Percentiles rank a stretch among this genome's conserved stretches.
Evolutionary conservation across 495 filamentous ascomycete genomes (phyloP).

Genomic region (Xylaria castorea): DNA sequence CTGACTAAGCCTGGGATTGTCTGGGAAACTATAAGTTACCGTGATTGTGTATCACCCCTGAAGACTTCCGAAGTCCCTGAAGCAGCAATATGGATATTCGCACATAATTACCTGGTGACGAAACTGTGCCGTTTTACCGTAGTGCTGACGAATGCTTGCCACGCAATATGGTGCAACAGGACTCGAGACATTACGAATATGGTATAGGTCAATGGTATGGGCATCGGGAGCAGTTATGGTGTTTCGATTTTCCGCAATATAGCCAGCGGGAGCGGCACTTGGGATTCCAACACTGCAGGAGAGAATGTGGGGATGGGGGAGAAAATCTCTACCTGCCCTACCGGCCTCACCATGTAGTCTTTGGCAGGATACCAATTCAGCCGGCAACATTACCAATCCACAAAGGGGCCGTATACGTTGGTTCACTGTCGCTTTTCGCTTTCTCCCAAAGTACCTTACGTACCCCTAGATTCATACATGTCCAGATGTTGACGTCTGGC

Average conservation of each 20-base stretch:
- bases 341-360: background rate
- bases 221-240: background rate
- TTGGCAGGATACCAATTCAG: conserved; percentile 15
- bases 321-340: background rate
- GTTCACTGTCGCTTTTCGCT: background rate
- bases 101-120: background rate
- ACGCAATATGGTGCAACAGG: background rate
- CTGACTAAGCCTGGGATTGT: background rate
- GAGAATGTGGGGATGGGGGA: conserved; percentile 16
- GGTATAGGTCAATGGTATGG: background rate
- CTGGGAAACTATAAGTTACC: background rate
- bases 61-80: background rate
- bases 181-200: background rate
- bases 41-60: background rate
- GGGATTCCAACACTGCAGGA: background rate
- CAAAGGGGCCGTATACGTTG: background rate
- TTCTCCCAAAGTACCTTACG: background rate
- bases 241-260: conserved; percentile 5
- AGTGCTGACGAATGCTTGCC: background rate
- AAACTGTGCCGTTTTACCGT: background rate
- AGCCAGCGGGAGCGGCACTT: conserved; percentile 8
- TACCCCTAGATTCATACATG: background rate
- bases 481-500: background rate
- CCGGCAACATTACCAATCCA: conserved; percentile 5
- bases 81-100: background rate